Evolutionary conservation across 345 rosid species (phyloP).

Genomic region (Carallia pectinifolia): DNA sequence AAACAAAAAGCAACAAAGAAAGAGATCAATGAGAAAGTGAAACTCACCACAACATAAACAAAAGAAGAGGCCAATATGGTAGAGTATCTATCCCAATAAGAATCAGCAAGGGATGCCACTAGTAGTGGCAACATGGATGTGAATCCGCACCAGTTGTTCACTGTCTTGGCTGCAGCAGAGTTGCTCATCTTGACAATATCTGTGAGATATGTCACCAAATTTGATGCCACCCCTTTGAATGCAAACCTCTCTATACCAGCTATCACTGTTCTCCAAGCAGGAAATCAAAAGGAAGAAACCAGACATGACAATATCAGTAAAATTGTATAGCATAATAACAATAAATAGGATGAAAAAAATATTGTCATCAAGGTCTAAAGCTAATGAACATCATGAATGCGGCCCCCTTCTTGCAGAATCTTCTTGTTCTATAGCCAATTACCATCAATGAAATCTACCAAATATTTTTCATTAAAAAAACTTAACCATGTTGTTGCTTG

Average conservation of each 20-base stretch:
- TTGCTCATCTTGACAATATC: slow-evolving; percentile 79
- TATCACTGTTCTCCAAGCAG: slow-evolving; percentile 35
- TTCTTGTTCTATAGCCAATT: too few relatives aligned
- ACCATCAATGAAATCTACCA: too few relatives aligned
- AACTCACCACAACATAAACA: slow-evolving; percentile 68
- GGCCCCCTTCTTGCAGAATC: too few relatives aligned
- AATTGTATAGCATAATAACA: too few relatives aligned
- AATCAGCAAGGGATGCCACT: slow-evolving; percentile 77
- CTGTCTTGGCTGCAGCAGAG: slow-evolving; percentile 84
- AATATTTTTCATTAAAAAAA: too few relatives aligned
- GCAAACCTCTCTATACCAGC: slow-evolving; percentile 95
- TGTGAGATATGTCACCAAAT: slow-evolving; percentile 84
- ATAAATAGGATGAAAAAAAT: too few relatives aligned
- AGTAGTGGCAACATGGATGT: slow-evolving; percentile 80
- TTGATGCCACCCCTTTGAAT: slow-evolving; percentile 93
- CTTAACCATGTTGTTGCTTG: too few relatives aligned
- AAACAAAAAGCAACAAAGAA: background rate
- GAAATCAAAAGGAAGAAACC: background rate
- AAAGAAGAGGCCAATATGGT: slow-evolving; percentile 70
- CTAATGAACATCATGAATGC: too few relatives aligned
- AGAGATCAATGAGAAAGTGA: background rate
- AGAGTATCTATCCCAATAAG: slow-evolving; percentile 73
- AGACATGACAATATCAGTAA: background rate
- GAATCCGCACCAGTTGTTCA: slow-evolving; percentile 87
- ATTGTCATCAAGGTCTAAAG: too few relatives aligned